A percentile compares a stretch with the other conserved stretches of the same genome.
These are phyloP conservation scores for Monilinia fructicola DNA, from an alignment of 2,329 filamentous ascomycete genomes.

Conservation along the genomic window DNA sequence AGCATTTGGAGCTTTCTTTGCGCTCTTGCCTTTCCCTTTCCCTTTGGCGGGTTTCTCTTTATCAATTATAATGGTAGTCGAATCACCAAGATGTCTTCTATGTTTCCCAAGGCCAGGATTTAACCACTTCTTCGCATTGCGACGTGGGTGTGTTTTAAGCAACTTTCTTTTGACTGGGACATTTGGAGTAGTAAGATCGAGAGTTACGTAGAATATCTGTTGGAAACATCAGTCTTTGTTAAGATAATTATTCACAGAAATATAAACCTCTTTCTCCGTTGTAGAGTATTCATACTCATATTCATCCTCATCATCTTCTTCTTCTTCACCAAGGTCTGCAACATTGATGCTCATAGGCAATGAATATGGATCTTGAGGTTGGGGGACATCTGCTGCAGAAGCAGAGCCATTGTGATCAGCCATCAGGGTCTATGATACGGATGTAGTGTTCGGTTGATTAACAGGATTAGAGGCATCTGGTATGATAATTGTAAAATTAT, in stretches of 20 bases:
- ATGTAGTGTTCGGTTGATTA: conserved; percentile 31
- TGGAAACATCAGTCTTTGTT: conserved; percentile 17
- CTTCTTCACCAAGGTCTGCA: conserved; percentile 28
- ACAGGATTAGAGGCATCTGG: conserved; percentile 30
- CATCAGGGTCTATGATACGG: conserved; percentile 36
- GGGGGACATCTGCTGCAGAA: conserved; percentile 29
- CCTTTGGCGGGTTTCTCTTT: conserved; percentile 3
- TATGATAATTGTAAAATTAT: neutral
- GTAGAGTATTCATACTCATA: conserved; percentile 68
- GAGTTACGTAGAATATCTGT: conserved; percentile 63
- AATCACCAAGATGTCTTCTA: conserved; percentile 16
- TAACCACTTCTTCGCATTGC: conserved; percentile 30
- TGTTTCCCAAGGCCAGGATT: conserved; percentile 24
- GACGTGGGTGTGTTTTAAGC: conserved; percentile 24
- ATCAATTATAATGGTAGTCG: conserved; percentile 18
- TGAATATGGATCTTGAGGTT: conserved; percentile 26
- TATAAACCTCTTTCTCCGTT: conserved; percentile 59
- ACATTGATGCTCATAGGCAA: conserved; percentile 21
- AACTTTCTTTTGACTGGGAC: conserved; percentile 29
- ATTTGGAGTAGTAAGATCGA: conserved; percentile 55
- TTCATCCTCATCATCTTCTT: conserved; percentile 47
- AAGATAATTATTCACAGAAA: neutral
- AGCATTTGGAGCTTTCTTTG: conserved; percentile 7
- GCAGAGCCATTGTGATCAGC: conserved; percentile 24
- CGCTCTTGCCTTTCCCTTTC: conserved; percentile 19